A percentile compares a stretch with the other conserved stretches of the same genome.
Conservation (phyloP, 2,329 filamentous ascomycete genomes). For the Aspergillus floridensis region DNA sequence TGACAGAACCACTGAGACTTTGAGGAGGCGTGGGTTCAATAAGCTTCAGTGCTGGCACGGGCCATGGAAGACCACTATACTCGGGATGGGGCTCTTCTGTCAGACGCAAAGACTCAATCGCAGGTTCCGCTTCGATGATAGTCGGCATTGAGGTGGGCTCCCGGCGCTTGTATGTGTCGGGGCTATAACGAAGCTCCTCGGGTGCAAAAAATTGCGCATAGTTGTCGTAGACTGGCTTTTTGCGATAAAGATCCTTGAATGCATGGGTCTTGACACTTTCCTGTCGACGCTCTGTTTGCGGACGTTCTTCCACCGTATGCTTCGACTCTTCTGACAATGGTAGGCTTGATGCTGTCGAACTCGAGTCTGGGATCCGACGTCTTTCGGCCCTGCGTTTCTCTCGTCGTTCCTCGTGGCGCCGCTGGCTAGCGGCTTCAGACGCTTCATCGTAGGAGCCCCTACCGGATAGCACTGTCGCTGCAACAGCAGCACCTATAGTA, state of each 20-base stretch:
- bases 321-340: slow-evolving; percentile 22
- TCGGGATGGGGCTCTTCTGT: slow-evolving; percentile 21
- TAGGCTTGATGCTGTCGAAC: slow-evolving; percentile 24
- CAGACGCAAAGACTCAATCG: slow-evolving; percentile 22
- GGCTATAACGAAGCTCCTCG: slow-evolving; percentile 38
- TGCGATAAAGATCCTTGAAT: slow-evolving; percentile 29
- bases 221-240: slow-evolving; percentile 40
- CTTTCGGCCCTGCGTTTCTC: slow-evolving; percentile 43
- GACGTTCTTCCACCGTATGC: slow-evolving; percentile 20
- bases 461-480: slow-evolving; percentile 42
- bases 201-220: slow-evolving; percentile 46
- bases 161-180: slow-evolving; percentile 34
- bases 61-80: slow-evolving; percentile 36
- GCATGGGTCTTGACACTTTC: slow-evolving; percentile 26
- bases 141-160: slow-evolving; percentile 25
- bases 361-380: slow-evolving; percentile 26
- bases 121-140: slow-evolving; percentile 33
- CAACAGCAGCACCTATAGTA: slow-evolving; percentile 50
- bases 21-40: slow-evolving; percentile 58
- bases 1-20: slow-evolving; percentile 43
- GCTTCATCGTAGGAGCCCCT: slow-evolving; percentile 27
- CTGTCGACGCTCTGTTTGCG: slow-evolving; percentile 13
- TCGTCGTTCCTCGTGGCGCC: slow-evolving; percentile 36
- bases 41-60: slow-evolving; percentile 55
- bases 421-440: slow-evolving; percentile 29